Conservation (phyloP, 805 yeast genomes). For the Lipomyces yamadae region DNA sequence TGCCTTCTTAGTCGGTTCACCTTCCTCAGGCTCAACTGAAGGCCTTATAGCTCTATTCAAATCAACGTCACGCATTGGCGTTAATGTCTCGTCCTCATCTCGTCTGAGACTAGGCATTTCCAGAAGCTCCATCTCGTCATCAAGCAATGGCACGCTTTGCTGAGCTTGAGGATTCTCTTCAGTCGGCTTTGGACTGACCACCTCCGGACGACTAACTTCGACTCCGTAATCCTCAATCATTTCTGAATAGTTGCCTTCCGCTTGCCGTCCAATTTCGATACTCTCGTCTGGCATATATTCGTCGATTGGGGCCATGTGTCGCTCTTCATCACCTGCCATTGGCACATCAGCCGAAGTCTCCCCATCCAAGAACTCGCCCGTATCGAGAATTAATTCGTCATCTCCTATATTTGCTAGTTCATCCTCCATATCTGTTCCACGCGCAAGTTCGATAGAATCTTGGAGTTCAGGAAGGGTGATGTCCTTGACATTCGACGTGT, state of each 20-base stretch:
- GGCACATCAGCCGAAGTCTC: background rate
- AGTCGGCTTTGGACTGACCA: background rate
- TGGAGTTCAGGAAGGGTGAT: conserved; percentile 49
- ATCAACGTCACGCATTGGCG: conserved; percentile 9
- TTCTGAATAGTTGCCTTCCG: conserved; percentile 23
- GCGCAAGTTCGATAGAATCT: conserved; percentile 69
- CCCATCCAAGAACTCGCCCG: conserved; percentile 45
- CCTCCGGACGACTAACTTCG: conserved; percentile 17
- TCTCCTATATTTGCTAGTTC: conserved; percentile 46
- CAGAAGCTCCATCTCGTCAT: conserved; percentile 21
- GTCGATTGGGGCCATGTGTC: conserved; percentile 30
- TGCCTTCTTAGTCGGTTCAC: conserved; percentile 2
- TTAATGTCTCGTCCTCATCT: conserved; percentile 19
- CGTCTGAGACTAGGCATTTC: conserved; percentile 30
- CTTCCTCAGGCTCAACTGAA: background rate
- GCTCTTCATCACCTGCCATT: conserved; percentile 1
- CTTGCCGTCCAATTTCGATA: conserved; percentile 48
- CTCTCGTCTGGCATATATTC: conserved; percentile 50
- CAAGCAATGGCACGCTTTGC: conserved; percentile 6
- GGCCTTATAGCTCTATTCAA: background rate
- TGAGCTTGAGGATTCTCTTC: conserved; percentile 16
- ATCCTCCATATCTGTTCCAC: conserved; percentile 50
- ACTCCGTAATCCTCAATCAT: conserved; percentile 27
- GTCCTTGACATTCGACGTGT: conserved; percentile 34
- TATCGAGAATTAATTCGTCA: conserved; percentile 60